Conservation (phyloP, 1,284 basidiomycete genomes). For the Cystobasidium pallidum region DNA sequence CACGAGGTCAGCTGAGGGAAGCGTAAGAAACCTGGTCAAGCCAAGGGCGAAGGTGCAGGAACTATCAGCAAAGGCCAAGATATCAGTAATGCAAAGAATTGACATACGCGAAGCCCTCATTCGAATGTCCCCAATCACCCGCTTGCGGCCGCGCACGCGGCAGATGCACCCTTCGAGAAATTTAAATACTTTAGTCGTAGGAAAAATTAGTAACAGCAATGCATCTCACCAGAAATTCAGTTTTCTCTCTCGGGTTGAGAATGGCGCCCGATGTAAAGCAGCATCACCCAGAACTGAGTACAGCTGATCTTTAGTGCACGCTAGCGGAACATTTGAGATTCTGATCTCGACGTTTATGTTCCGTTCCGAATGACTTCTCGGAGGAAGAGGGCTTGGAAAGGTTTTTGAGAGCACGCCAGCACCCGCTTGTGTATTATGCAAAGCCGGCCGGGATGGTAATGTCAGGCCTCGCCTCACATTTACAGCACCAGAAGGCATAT, state of each 20-base stretch:
- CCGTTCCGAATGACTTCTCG: neutral
- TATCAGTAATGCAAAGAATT: neutral
- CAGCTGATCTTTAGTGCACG: slow-evolving; percentile 26
- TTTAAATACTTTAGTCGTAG: neutral
- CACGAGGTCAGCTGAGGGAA: slow-evolving; percentile 10
- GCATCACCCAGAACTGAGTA: slow-evolving; percentile 20
- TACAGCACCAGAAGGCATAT: neutral
- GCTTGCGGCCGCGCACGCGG: slow-evolving; percentile 3
- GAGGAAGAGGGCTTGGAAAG: neutral
- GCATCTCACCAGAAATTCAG: slow-evolving; percentile 35
- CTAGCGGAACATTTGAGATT: slow-evolving; percentile 20
- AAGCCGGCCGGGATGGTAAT: slow-evolving; percentile 3
- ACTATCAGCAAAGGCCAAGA: neutral
- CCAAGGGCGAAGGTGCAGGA: too few relatives aligned
- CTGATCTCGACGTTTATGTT: slow-evolving; percentile 29
- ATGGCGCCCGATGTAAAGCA: slow-evolving; percentile 37
- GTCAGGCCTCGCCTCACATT: neutral
- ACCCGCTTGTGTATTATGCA: neutral
- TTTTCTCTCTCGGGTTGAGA: slow-evolving; percentile 21
- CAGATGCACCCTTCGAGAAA: slow-evolving; percentile 16
- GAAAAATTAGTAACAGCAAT: neutral
- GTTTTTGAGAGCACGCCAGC: neutral
- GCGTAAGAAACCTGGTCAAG: slow-evolving; percentile 18
- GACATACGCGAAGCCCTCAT: slow-evolving; percentile 30
- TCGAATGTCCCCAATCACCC: slow-evolving; percentile 29